A percentile compares a stretch with the other conserved stretches of the same genome.
phyloP scores from a whole-genome alignment of 257 asterid genomes.

The Scutellaria baicalensis region DNA sequence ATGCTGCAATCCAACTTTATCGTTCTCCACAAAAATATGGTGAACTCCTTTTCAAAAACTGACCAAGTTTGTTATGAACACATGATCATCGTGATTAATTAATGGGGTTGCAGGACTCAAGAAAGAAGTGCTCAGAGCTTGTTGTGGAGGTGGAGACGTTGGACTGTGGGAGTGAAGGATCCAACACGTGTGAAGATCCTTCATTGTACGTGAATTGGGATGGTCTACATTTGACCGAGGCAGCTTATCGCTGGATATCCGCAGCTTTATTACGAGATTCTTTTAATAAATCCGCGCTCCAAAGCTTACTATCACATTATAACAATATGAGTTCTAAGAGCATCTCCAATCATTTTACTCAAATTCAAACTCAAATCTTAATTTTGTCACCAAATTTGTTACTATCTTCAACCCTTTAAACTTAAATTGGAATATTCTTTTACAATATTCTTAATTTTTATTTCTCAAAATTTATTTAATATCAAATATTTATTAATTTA shows the following conservation, averaged over 20 bases:
- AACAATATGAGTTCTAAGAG: too few relatives aligned
- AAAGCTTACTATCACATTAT: too few relatives aligned
- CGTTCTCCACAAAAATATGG: constrained; percentile 17
- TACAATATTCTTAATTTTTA: too few relatives aligned
- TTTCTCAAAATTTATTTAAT: too few relatives aligned
- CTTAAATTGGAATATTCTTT: too few relatives aligned
- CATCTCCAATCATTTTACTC: too few relatives aligned
- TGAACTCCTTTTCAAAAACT: constrained; percentile 22
- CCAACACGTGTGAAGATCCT: constrained; percentile 23
- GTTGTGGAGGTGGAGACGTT: constrained; percentile 31
- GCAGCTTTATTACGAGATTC: constrained; percentile 12
- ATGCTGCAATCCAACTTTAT: constrained; percentile 28
- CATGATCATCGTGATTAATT: too few relatives aligned
- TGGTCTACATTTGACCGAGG: constrained; percentile 37
- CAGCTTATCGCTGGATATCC: constrained; percentile 24
- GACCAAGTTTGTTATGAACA: not conserved
- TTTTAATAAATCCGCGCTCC: too few relatives aligned
- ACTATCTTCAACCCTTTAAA: too few relatives aligned
- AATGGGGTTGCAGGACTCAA: constrained; percentile 22
- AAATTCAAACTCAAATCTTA: too few relatives aligned
- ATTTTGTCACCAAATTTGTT: too few relatives aligned
- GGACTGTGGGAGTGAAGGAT: not conserved
- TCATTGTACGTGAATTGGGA: constrained; percentile 30
- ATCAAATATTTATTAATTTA: too few relatives aligned
- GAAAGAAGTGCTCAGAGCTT: constrained; percentile 15